Percentiles rank a stretch among this genome's conserved stretches.
Conservation (phyloP, 371 early-diverging fungal species). For the Apophysomyces ossiformis region DNA sequence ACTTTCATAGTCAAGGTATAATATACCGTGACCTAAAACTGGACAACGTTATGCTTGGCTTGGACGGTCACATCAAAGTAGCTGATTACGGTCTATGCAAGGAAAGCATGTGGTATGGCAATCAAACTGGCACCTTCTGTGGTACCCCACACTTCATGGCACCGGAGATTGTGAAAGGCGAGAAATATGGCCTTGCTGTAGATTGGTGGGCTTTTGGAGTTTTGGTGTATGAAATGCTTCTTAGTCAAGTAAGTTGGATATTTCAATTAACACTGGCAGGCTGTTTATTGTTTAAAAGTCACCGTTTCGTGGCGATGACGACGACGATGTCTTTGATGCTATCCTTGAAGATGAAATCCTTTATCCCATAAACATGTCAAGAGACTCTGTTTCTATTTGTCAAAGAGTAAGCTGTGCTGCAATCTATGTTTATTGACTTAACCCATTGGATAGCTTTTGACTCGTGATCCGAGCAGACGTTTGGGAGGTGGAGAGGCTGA, state of each 20-base stretch:
- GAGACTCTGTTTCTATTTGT: conserved; percentile 86
- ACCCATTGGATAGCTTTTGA: conserved; percentile 66
- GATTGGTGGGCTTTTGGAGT: conserved; percentile 99
- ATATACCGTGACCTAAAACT: conserved; percentile 99
- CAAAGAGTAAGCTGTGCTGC: conserved; percentile 58
- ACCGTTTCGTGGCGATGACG: conserved; percentile 94
- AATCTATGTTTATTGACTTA: neutral
- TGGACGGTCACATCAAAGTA: conserved; percentile 97
- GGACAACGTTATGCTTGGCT: conserved; percentile 95
- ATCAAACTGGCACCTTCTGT: conserved; percentile 91
- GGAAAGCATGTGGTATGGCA: conserved; percentile 87
- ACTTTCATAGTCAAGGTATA: conserved; percentile 93
- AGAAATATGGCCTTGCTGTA: conserved; percentile 90
- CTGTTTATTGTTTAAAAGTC: conserved; percentile 40
- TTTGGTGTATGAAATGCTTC: conserved; percentile 96
- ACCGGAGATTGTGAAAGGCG: conserved; percentile 95
- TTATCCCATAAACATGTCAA: conserved; percentile 88
- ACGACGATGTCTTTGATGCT: conserved; percentile 94
- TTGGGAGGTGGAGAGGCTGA: conserved; percentile 85
- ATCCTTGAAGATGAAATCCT: conserved; percentile 92
- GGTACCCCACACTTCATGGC: conserved; percentile 99
- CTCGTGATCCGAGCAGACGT: conserved; percentile 86
- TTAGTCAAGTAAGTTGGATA: conserved; percentile 63
- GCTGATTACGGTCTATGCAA: conserved; percentile 99
- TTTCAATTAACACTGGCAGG: neutral